Base-by-base conservation (phyloP, 306 rosid genomes). In the Arachis stenosperma region DNA sequence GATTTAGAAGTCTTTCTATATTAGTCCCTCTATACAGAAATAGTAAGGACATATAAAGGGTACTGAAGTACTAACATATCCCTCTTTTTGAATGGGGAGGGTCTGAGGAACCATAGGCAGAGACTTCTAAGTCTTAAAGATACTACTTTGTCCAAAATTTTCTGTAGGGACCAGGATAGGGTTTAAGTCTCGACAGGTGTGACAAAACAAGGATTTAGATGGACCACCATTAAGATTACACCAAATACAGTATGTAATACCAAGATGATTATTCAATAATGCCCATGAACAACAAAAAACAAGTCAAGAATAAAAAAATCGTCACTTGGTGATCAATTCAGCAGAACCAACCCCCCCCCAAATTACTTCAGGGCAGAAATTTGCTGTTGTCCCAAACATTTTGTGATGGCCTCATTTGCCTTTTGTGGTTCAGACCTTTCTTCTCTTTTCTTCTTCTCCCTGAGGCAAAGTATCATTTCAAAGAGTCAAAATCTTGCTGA, bases 401-500 rank as follows among this genome's bases (percentile, higher is more conserved):
- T 87, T 37, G 96, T 71, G 60, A 95, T n/a, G 30, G 98, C 87
- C 76, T 95, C 98, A 48, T 82, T 91, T 47, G 97, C 89, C 83
- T 81, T 86, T 57, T 82, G 92, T 40, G 90, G 79, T 81, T 82
- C 97, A 39, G 61, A 9, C 83, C 98, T 87, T 86, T 95, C 98
- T 85, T 86, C 96, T 79, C 85, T 83, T 79, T 95, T 95, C 81
- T 90, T 90, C 90, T 95, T 95, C 89, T 95, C 99, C 88, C 99
- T 95, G 91, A 65, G 75, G 70, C 78, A 81, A 74, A 40, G 74
- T 43, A 68, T 81, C 29, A 77, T 54, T 29, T 59, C 70, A 74
- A 58, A 46, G 14, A 56, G 44, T 75, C 78, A 82, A 36, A 56
- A 60, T 7, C 70, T 69, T 64, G 47, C 52, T 15, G 13, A 14